A percentile compares a stretch with the other conserved stretches of the same genome.
Conservation (phyloP, 345 rosid genomes). For the Eucalyptus cladocalyx region DNA sequence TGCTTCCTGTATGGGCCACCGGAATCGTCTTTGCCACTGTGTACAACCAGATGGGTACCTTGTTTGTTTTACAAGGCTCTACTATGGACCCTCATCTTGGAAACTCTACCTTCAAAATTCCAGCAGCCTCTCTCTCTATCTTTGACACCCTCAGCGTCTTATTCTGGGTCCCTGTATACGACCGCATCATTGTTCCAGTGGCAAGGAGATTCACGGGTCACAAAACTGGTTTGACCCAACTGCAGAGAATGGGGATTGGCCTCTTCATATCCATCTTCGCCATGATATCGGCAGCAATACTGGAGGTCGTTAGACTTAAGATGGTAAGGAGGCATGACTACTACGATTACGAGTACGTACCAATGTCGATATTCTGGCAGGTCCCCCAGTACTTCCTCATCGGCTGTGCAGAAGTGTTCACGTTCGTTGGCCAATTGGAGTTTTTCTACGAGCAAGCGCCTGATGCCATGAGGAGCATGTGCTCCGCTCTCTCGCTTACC, state of each 20-base stretch:
- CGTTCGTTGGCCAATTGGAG: constrained; percentile 31
- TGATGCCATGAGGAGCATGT: constrained; percentile 40
- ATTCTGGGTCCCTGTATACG: constrained; percentile 29
- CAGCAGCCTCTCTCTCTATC: constrained; percentile 20
- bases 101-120: constrained; percentile 8
- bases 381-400: constrained; percentile 38
- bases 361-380: constrained; percentile 36
- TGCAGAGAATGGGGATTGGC: constrained; percentile 31
- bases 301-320: constrained; percentile 12
- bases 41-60: constrained; percentile 14
- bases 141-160: constrained; percentile 26
- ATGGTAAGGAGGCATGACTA: constrained; percentile 10
- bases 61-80: constrained; percentile 22
- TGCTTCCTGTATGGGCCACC: constrained; percentile 27
- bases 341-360: constrained; percentile 1
- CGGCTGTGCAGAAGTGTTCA: constrained; percentile 41
- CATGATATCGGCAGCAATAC: constrained; percentile 16
- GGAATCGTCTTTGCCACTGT: constrained; percentile 21
- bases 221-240: constrained; percentile 16
- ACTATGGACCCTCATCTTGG: constrained; percentile 10
- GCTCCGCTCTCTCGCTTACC: constrained; percentile 22
- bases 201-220: constrained; percentile 14
- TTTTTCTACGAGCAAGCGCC: constrained; percentile 47
- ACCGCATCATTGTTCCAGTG: constrained; percentile 11
- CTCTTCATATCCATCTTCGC: constrained; percentile 23